phyloP scores from a whole-genome alignment of 495 filamentous ascomycete genomes.

The Cetradonia linearis region DNA sequence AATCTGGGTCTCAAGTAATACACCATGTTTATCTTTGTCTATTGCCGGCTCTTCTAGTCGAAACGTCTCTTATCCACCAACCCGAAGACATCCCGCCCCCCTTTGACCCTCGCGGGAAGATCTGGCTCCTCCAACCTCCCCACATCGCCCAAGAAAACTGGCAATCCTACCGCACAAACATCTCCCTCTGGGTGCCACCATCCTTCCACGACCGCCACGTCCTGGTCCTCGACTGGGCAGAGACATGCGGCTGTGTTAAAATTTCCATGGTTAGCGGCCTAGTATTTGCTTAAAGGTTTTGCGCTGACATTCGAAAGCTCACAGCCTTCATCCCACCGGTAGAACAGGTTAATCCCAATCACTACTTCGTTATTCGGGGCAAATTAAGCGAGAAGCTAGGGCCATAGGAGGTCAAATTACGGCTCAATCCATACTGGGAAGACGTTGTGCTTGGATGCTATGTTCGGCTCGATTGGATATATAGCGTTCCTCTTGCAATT shows the following conservation, averaged over 20 bases:
- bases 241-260: conserved; percentile 7
- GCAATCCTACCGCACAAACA: neutral
- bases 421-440: neutral
- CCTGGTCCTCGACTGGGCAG: conserved; percentile 7
- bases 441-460: neutral
- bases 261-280: conserved; percentile 4
- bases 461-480: neutral
- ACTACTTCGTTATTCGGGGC: neutral
- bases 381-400: neutral
- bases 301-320: conserved; percentile 3
- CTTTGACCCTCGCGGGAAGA: conserved; percentile 3
- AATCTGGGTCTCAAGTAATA: neutral
- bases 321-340: conserved; percentile 2
- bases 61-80: neutral
- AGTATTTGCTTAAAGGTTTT: neutral
- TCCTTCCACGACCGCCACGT: neutral
- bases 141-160: neutral
- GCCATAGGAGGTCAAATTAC: neutral
- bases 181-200: neutral
- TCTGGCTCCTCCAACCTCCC: conserved; percentile 1
- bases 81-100: neutral
- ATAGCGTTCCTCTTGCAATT: neutral
- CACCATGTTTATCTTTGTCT: neutral
- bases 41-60: neutral
- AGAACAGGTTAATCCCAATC: neutral